Percentiles rank a stretch among this genome's conserved stretches.
Conservation (phyloP, 345 rosid species). For the Gossypium australe region DNA sequence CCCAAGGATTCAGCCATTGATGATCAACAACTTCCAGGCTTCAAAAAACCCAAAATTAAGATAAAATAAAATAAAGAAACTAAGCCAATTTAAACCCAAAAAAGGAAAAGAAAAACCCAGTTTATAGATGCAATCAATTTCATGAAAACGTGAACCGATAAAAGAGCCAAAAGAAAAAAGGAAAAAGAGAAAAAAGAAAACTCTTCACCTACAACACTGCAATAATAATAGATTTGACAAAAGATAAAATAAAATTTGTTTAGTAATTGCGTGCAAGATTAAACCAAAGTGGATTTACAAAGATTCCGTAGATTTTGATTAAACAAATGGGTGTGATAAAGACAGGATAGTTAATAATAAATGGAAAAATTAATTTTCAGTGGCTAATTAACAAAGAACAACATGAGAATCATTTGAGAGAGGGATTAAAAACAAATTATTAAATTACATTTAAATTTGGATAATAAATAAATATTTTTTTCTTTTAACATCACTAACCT, state of each 20-base stretch:
- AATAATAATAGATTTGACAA: not conserved
- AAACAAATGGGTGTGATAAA: constrained; percentile 16
- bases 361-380: not conserved
- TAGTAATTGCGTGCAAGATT: constrained; percentile 42
- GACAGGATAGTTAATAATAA: constrained; percentile 1
- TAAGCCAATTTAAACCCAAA: constrained; percentile 9
- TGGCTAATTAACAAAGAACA: not conserved
- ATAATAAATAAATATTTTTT: not conserved
- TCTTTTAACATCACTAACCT: not conserved
- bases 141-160: not conserved
- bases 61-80: not conserved
- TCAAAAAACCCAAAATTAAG: not conserved
- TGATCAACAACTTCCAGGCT: constrained; percentile 15
- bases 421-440: not conserved
- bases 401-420: not conserved
- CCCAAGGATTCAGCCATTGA: constrained; percentile 64
- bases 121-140: no score
- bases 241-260: not conserved
- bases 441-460: no score
- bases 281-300: constrained; percentile 13
- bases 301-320: constrained; percentile 12
- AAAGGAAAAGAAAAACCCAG: not conserved
- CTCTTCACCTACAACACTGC: constrained; percentile 13
- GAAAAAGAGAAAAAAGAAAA: not conserved
- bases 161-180: not conserved